phyloP scores from a whole-genome alignment of 768 basidiomycete species.

The Scleroderma bovista region DNA sequence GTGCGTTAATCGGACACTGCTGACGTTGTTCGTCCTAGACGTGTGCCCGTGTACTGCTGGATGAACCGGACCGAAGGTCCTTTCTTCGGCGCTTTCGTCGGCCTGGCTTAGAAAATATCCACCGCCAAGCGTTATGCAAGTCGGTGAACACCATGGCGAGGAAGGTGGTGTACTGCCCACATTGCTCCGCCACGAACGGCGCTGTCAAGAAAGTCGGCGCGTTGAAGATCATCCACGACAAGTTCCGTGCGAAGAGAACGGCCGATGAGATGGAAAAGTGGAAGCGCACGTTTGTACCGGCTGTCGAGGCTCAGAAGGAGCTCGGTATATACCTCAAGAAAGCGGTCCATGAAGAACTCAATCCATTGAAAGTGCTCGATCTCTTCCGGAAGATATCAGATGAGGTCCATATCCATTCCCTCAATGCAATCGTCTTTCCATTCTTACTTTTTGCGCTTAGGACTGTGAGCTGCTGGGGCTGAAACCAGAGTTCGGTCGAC shows the following conservation, averaged over 20 bases:
- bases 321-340: constrained; percentile 79
- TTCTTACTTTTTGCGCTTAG: constrained; percentile 33
- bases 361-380: constrained; percentile 89
- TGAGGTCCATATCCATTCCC: constrained; percentile 48
- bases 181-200: constrained; percentile 91
- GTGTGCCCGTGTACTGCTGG: constrained; percentile 87
- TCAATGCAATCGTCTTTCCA: neutral
- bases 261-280: constrained; percentile 85
- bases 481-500: constrained; percentile 81
- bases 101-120: constrained; percentile 87
- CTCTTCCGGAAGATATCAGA: constrained; percentile 89
- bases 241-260: constrained; percentile 91
- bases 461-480: constrained; percentile 94
- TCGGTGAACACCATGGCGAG: constrained; percentile 81
- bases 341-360: constrained; percentile 87
- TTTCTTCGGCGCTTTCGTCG: constrained; percentile 90
- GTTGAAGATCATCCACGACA: constrained; percentile 96
- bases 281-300: constrained; percentile 74
- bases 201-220: constrained; percentile 94
- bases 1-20: neutral
- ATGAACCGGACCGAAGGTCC: constrained; percentile 77
- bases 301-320: constrained; percentile 84
- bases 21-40: constrained; percentile 42
- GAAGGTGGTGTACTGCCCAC: constrained; percentile 87
- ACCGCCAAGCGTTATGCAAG: constrained; percentile 77